Evolutionary conservation across 2,329 filamentous ascomycete genomes (phyloP), one percentile per base, ranked within the genome.

Genomic region (Ceratocystis alfenasii): DNA sequence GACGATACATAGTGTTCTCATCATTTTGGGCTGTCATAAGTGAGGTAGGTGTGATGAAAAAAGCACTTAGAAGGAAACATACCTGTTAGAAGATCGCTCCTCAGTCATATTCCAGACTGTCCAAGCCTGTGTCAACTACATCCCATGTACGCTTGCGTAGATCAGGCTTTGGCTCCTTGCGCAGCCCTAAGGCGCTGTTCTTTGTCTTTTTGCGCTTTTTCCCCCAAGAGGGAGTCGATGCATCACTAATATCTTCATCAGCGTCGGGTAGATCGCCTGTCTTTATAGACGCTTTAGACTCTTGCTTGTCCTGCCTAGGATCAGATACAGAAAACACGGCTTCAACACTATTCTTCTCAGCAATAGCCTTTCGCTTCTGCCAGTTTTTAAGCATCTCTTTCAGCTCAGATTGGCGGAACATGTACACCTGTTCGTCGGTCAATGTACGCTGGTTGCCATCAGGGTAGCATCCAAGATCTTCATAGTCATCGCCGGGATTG

Each of bases 371-470:
- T 15, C 63, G 62, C 59, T 67, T 67, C 15, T 67, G 45, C 66
- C 66, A 67, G 48, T 66, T 36, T 30, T 83, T 83, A 30, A 89
- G 78, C 48, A 95, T 77, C 12, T 83, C 76, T 72, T 94, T 86
- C 25, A 95, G 82, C 74, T 97, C 93, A 1, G 89, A 93, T 73
- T 95, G 90, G 68, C 92, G 83, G 74, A 96, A 96, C 68, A 96
- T 93, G 64, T 84, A 84, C 70, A 96, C 90, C 77, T 96, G 89
- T 70, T 91, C 89, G 72, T 96, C 89, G 8, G 92, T 96, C 71
- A 97, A 79, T 20, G 91, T 96, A 50, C 93, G 87, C 73, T 94
- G 94, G 68, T 86, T 84, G 2, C 93, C 92, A 72, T 97, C 92
- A 0, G 83, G 76, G 70, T 97, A 97, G 74, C 90, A 93, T 20